phyloP scores from a whole-genome alignment of 352 stramenopile species.

The Globisporangium megalacanthum region DNA sequence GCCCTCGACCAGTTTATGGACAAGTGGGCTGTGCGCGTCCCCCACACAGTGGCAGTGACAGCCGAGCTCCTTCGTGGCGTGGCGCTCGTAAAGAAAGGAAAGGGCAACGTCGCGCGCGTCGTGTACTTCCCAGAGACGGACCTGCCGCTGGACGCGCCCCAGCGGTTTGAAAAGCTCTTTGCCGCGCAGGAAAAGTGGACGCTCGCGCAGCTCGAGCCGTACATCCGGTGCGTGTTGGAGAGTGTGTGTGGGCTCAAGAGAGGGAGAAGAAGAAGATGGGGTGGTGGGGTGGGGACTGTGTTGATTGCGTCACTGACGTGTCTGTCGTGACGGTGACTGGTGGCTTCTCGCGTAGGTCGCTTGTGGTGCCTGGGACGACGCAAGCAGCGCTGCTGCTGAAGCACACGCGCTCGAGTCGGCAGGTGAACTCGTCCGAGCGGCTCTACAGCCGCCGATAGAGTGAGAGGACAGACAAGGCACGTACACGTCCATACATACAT shows the following conservation, averaged over 20 bases:
- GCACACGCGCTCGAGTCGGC: conserved; percentile 72
- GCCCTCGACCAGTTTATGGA: conserved; percentile 66
- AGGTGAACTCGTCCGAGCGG: conserved; percentile 59
- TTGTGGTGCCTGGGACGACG: conserved; percentile 55
- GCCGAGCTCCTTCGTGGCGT: conserved; percentile 65
- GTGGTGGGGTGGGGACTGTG: neutral
- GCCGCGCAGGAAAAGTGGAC: conserved; percentile 81
- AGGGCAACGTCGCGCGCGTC: conserved; percentile 36
- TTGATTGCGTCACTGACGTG: neutral
- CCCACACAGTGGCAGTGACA: conserved; percentile 50
- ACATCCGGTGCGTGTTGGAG: conserved; percentile 62
- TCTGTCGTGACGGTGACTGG: neutral
- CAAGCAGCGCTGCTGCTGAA: conserved; percentile 78
- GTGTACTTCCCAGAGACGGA: conserved; percentile 65
- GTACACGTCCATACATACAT: too few species aligned
- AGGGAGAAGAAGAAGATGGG: neutral
- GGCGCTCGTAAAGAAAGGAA: conserved; percentile 41
- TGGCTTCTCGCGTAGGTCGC: conserved; percentile 25
- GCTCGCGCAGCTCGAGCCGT: conserved; percentile 69
- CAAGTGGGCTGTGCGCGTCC: conserved; percentile 77
- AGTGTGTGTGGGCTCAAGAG: neutral
- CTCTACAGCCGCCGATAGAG: conserved; percentile 55
- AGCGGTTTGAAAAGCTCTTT: conserved; percentile 77
- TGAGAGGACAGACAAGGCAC: neutral
- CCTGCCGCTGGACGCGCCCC: conserved; percentile 65